Percentiles rank a stretch among this genome's conserved stretches.
These are phyloP conservation scores for Heterococcus sp. DNA, from an alignment of 108 stramenopile genomes.

Conservation along the genomic window DNA sequence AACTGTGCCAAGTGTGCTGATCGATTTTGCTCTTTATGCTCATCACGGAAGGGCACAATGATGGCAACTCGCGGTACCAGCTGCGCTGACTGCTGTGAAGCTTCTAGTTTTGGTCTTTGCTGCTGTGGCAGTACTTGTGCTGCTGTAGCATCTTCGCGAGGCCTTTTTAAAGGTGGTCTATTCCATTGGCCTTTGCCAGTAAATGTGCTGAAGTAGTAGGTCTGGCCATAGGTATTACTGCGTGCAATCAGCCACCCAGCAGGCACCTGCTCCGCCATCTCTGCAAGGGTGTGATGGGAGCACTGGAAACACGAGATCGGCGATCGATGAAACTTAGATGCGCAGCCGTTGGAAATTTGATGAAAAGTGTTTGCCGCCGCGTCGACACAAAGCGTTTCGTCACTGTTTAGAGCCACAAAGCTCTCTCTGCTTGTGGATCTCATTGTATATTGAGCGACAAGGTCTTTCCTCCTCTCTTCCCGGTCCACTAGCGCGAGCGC, in stretches of 20 bases:
- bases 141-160: not conserved
- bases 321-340: too few relatives aligned
- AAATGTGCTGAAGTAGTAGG: slow-evolving; percentile 34
- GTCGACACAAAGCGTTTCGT: too few relatives aligned
- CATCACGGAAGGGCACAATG: slow-evolving; percentile 92
- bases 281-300: too few relatives aligned
- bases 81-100: not conserved
- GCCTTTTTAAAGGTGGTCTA: not conserved
- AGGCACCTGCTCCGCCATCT: too few relatives aligned
- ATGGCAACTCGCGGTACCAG: slow-evolving; percentile 1
- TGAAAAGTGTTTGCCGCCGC: too few relatives aligned
- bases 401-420: too few relatives aligned
- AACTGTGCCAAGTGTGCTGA: slow-evolving; percentile 78
- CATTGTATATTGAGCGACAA: too few relatives aligned
- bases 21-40: slow-evolving; percentile 82
- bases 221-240: slow-evolving; percentile 6
- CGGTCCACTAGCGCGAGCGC: too few relatives aligned
- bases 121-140: not conserved
- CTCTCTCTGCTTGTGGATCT: too few relatives aligned
- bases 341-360: too few relatives aligned
- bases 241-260: slow-evolving; percentile 24
- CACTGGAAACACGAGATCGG: too few relatives aligned
- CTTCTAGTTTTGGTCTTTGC: not conserved
- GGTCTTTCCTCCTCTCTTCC: too few relatives aligned
- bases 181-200: slow-evolving; percentile 26